Conservation (phyloP, 176 grass and related monocot species). For the Saccharum officinarum region DNA sequence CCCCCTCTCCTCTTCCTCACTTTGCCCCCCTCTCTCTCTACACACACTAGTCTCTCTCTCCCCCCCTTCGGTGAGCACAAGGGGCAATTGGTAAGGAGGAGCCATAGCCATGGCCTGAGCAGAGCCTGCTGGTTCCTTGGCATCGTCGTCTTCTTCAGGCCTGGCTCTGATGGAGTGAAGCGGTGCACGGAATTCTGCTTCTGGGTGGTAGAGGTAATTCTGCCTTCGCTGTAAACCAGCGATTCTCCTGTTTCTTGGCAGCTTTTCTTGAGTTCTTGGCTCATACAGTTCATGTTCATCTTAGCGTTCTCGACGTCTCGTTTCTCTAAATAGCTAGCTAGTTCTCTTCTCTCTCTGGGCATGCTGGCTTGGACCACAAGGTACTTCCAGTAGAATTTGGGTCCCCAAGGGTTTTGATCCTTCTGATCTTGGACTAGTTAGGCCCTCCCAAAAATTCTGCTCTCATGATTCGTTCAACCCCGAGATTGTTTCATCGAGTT, state of each 20-base stretch:
- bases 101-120: slow-evolving; percentile 34
- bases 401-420: not conserved
- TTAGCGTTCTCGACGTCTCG: not conserved
- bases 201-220: slow-evolving; percentile 29
- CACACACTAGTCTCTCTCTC: not conserved
- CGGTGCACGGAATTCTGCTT: slow-evolving; percentile 22
- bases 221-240: not conserved
- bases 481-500: not conserved
- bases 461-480: not conserved
- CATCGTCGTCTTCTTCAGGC: slow-evolving; percentile 28
- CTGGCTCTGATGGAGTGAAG: slow-evolving; percentile 14
- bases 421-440: not conserved
- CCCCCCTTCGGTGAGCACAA: slow-evolving; percentile 16
- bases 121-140: slow-evolving; percentile 17
- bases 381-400: not conserved
- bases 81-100: not conserved
- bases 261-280: slow-evolving; percentile 11
- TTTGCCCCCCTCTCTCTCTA: not conserved
- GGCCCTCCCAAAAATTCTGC: not conserved
- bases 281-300: not conserved
- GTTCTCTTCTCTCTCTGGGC: not conserved
- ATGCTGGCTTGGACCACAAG: slow-evolving; percentile 2
- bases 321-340: not conserved
- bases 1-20: not conserved
- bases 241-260: not conserved